These are phyloP conservation scores for Musa troglodytarum DNA, from an alignment of 176 grass and related monocot species.

Conservation along the genomic window DNA sequence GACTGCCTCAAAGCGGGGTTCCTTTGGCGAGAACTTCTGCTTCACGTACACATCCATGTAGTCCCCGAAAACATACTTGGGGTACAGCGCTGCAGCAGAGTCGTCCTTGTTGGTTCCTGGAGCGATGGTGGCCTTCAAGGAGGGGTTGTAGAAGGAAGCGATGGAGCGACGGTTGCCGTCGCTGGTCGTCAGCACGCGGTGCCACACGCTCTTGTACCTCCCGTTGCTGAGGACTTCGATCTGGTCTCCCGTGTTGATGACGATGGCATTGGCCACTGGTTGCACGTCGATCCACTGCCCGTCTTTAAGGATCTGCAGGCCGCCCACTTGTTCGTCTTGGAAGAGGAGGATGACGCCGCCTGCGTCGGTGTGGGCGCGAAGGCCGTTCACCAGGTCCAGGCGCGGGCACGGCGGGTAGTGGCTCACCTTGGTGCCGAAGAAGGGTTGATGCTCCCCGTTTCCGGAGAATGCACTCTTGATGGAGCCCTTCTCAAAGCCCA, in stretches of 20 bases:
- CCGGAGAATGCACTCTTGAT: conserved; percentile 37
- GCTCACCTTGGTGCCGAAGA: conserved; percentile 69
- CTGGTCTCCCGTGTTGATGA: conserved; percentile 62
- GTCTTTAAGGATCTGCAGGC: conserved; percentile 55
- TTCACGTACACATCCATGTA: conserved; percentile 14
- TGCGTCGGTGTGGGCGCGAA: conserved; percentile 61
- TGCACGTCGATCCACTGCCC: conserved; percentile 54
- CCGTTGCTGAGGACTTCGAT: conserved; percentile 63
- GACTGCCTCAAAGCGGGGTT: conserved; percentile 4
- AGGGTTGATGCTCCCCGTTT: conserved; percentile 13
- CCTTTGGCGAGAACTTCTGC: neutral
- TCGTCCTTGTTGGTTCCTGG: neutral
- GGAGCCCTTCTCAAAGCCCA: conserved; percentile 28
- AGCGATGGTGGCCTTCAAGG: conserved; percentile 12
- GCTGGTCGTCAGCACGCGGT: conserved; percentile 51
- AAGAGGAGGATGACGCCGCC: conserved; percentile 60
- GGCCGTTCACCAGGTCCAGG: conserved; percentile 43
- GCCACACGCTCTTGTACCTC: conserved; percentile 53
- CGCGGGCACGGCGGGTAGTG: conserved; percentile 78
- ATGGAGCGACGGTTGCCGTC: conserved; percentile 50
- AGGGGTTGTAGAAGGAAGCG: conserved; percentile 57
- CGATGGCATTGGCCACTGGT: conserved; percentile 45
- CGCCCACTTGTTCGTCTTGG: conserved; percentile 49
- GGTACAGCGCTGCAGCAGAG: neutral
- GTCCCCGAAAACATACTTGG: conserved; percentile 8